Evolutionary conservation across 345 rosid species (phyloP), one percentile per base, ranked within the genome.

Genomic region (Pugionium dolabratum): DNA sequence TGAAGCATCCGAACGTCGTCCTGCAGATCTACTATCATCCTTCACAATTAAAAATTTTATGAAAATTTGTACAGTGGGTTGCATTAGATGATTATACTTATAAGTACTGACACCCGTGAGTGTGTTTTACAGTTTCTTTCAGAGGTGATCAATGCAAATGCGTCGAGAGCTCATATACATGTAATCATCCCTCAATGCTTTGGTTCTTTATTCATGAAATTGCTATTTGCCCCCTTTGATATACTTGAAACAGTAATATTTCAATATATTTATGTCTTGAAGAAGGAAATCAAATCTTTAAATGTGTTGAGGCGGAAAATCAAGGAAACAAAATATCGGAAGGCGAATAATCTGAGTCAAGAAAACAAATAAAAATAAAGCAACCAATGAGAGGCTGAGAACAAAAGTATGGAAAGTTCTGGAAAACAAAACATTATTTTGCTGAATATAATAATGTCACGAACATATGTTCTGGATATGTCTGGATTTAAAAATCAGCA

Each of bases 71-170:
- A 86, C 74, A 81, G 82, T 60, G 91, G 86, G 72, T 79, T 91
- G 42, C 73, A 82, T 51, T 85, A 95, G 76, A 88, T 81, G 28
- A 67, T 80, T 56, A 81, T 94, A 37, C 90, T 90, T 62, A 90
- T 75, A 75, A 87, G 76, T 64, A 62, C 82, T 1, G 87, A 89
- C 18, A 87, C 91, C 40, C 91, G 97, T 34, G 95, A 87, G 69
- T 70, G 80, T 77, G 99, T 89, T 62, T 86, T 95, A 10, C 90
- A 85, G 82, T 95, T 85, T 78, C 97, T 91, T 69, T 91, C 95
- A 26, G 97, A 91, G 81, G 97, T 91, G 76, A 91, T 95, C 76
- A 91, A 95, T 77, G 87, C 78, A 73, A 95, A 91, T 67, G 78
- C 89, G 3, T 87, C 96, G 2, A 85, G 99, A 78, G 90, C 84